Percentiles rank a stretch among this genome's conserved stretches.
These are phyloP conservation scores for Parietichytrium sp. DNA, from an alignment of 108 stramenopile species.

Conservation along the genomic window DNA sequence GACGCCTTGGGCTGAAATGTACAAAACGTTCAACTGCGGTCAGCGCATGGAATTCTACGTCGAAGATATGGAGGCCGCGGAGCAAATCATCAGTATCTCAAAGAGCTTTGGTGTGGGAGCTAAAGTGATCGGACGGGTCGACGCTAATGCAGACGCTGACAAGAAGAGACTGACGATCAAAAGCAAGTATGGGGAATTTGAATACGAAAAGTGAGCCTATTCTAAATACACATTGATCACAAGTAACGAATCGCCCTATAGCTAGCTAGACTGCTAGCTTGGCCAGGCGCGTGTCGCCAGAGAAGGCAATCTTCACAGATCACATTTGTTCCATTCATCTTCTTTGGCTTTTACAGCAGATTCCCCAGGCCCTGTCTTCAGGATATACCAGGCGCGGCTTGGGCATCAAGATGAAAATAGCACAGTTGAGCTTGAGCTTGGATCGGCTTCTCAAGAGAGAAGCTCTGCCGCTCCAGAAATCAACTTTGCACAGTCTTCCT, in stretches of 20 bases:
- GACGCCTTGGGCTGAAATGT: constrained; percentile 39
- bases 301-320: no score
- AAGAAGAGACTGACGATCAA: constrained; percentile 35
- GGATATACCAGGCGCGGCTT: no score
- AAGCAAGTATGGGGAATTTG: constrained; percentile 3
- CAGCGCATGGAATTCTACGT: constrained; percentile 42
- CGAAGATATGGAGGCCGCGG: not conserved
- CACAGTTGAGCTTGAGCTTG: no score
- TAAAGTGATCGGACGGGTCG: constrained; percentile 38
- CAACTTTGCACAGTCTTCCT: no score
- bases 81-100: constrained; percentile 23
- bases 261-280: no score
- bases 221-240: not conserved
- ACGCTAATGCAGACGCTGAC: not conserved
- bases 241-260: not conserved
- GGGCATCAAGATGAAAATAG: no score
- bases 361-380: no score
- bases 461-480: no score
- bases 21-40: constrained; percentile 42
- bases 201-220: not conserved
- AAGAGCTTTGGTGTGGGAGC: constrained; percentile 20
- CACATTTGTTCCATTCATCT: no score
- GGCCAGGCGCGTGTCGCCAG: no score
- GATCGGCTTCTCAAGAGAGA: no score
- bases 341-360: no score